These are phyloP conservation scores for Lachnellula arida DNA, from an alignment of 2,329 filamentous ascomycete genomes.

Conservation along the genomic window DNA sequence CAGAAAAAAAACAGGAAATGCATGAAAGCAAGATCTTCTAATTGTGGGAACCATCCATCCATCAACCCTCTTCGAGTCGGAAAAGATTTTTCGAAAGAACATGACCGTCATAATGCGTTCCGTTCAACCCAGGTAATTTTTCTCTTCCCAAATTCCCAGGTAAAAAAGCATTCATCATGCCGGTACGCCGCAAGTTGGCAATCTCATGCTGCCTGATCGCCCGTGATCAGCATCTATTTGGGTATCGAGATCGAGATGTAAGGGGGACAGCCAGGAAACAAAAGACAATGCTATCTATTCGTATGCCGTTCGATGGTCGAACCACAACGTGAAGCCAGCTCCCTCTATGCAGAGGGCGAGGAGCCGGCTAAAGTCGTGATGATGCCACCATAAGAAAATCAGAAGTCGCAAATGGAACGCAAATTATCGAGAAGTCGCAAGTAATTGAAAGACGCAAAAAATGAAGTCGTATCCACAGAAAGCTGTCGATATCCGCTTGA, in stretches of 20 bases:
- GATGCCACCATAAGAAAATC: slow-evolving; percentile 31
- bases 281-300: slow-evolving; percentile 37
- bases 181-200: slow-evolving; percentile 28
- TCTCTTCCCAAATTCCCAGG: slow-evolving; percentile 22
- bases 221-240: slow-evolving; percentile 32
- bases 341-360: slow-evolving; percentile 23
- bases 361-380: slow-evolving; percentile 25
- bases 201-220: slow-evolving; percentile 32
- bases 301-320: slow-evolving; percentile 33
- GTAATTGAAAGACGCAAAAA: slow-evolving; percentile 9
- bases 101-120: slow-evolving; percentile 34
- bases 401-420: slow-evolving; percentile 22
- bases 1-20: slow-evolving; percentile 23
- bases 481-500: slow-evolving; percentile 23
- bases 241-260: slow-evolving; percentile 28
- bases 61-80: neutral
- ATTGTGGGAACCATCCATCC: slow-evolving; percentile 13
- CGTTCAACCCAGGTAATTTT: slow-evolving; percentile 23
- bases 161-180: slow-evolving; percentile 28
- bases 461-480: slow-evolving; percentile 16
- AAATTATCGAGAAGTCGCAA: slow-evolving; percentile 19
- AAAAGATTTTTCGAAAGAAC: slow-evolving; percentile 25
- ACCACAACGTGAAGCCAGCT: slow-evolving; percentile 23
- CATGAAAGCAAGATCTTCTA: slow-evolving; percentile 29
- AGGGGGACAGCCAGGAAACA: slow-evolving; percentile 28